A percentile compares a stretch with the other conserved stretches of the same genome.
phyloP scores from a whole-genome alignment of 2,329 filamentous ascomycete genomes.

The Ilyonectria destructans region DNA sequence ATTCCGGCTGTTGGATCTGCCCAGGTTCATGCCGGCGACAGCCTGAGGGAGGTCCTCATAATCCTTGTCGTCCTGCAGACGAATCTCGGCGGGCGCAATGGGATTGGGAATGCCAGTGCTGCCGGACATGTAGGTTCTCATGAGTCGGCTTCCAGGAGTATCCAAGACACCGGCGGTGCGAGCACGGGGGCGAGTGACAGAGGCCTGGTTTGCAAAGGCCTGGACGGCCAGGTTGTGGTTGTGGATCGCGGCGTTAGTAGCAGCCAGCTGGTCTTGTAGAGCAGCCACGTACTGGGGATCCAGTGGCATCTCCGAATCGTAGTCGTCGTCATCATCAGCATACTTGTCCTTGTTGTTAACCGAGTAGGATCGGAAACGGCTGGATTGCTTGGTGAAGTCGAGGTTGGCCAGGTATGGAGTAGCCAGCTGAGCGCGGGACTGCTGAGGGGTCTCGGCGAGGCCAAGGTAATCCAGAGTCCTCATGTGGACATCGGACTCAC shows the following conservation, averaged over 20 bases:
- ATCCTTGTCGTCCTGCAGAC: constrained; percentile 81
- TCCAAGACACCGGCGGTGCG: constrained; percentile 94
- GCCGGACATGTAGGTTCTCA: constrained; percentile 84
- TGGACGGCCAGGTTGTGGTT: constrained; percentile 95
- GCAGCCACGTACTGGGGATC: constrained; percentile 74
- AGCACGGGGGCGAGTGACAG: constrained; percentile 86
- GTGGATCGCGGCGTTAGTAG: constrained; percentile 81
- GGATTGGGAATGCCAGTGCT: constrained; percentile 79
- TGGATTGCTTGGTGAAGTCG: constrained; percentile 83
- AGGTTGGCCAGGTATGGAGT: constrained; percentile 84
- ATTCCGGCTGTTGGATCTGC: constrained; percentile 76
- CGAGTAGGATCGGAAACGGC: constrained; percentile 95
- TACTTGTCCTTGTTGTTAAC: constrained; percentile 99
- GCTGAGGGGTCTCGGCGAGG: constrained; percentile 92
- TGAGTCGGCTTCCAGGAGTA: constrained; percentile 76
- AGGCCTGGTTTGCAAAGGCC: constrained; percentile 89
- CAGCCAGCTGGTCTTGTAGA: constrained; percentile 75
- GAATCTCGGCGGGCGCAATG: constrained; percentile 83
- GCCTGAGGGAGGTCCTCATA: constrained; percentile 87
- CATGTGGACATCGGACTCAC: constrained; percentile 89
- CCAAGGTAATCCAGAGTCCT: constrained; percentile 96
- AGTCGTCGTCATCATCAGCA: constrained; percentile 88
- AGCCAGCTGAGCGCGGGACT: constrained; percentile 80
- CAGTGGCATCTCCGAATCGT: constrained; percentile 68
- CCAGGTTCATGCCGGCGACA: constrained; percentile 85